A percentile compares a stretch with the other conserved stretches of the same genome.
phyloP scores from a whole-genome alignment of 2,329 filamentous ascomycete genomes.

The Pseudopyricularia javanii region DNA sequence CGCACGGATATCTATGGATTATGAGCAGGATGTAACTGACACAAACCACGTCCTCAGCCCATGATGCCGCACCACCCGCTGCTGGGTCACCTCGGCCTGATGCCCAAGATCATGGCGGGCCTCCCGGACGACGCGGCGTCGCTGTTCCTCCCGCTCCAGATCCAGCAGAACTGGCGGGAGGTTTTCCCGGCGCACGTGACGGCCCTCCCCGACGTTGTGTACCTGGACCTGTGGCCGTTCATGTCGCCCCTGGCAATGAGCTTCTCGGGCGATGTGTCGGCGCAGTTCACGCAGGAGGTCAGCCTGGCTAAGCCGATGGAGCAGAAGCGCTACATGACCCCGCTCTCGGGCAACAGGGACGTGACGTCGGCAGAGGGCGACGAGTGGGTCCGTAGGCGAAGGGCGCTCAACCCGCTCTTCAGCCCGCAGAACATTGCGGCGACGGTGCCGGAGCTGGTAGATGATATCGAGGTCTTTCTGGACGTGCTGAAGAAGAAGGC shows the following conservation, averaged over 20 bases:
- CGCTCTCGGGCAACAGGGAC: slow-evolving; percentile 18
- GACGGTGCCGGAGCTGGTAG: slow-evolving; percentile 21
- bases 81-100: slow-evolving; percentile 8
- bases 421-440: slow-evolving; percentile 20
- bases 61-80: slow-evolving; percentile 10
- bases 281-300: slow-evolving; percentile 11
- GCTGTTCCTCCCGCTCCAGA: slow-evolving; percentile 9
- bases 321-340: slow-evolving; percentile 13
- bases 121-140: slow-evolving; percentile 9
- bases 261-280: slow-evolving; percentile 9
- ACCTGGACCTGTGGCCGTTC: slow-evolving; percentile 18
- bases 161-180: slow-evolving; percentile 9
- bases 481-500: slow-evolving; percentile 14
- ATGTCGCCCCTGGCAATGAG: slow-evolving; percentile 8
- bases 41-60: slow-evolving; percentile 4
- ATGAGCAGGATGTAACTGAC: too few species aligned
- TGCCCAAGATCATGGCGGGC: slow-evolving; percentile 7
- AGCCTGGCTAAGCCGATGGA: slow-evolving; percentile 13
- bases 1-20: too few species aligned
- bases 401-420: slow-evolving; percentile 22
- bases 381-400: slow-evolving; percentile 16
- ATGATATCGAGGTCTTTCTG: slow-evolving; percentile 23
- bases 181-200: slow-evolving; percentile 6
- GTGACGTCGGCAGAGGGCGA: slow-evolving; percentile 17
- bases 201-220: slow-evolving; percentile 11